Base-by-base conservation (phyloP, 2,329 filamentous ascomycete genomes). In the Fusarium multiceps region DNA sequence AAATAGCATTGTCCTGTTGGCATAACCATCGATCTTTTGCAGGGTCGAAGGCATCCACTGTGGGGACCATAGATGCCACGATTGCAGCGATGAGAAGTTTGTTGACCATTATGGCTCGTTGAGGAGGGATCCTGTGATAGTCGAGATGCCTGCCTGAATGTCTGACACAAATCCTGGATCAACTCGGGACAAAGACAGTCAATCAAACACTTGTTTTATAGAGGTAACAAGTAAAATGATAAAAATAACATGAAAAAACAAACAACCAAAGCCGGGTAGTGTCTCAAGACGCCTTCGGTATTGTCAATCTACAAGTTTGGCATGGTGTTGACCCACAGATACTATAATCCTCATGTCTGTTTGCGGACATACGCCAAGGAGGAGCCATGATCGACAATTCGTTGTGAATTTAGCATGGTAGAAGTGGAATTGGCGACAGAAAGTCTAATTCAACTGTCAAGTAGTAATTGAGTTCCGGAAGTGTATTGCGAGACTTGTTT, bases 21-120 rank as follows among this genome's bases (percentile, higher is more conserved):
- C 69, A 72, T 16, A 60, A 55, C 69, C 63, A 72, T 43, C 56
- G 53, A 13, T 70, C 58, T 25, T 64, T 53, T 32, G 32, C 49
- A 13, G 60, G 57, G 9, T 69, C 60, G 25, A 51, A 63, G 3
- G 66, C 63, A 25, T 40, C 49, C 23, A 30, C 53, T 16, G 23
- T 21, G 11, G 32, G 21, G 5, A 69, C 8, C 21, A 65, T 46
- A 3, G n/a, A 25, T 37, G 57, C 46, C 14, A 54, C 25, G 5
- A 55, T 43, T 41, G 58, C 21, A 28, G 45, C 57, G 20, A 59
- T 23, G 13, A 67, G 18, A 37, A 69, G 46, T 18, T 55, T 47
- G 18, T 42, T 53, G 23, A 21, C 34, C 49, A 53, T n/a, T 13
- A 16, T 58, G 4, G 30, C 11, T 59, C 48, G 18, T 43, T 48